Conservation (phyloP, 1,139 yeast species). For the Saccharomyces uvarum region DNA sequence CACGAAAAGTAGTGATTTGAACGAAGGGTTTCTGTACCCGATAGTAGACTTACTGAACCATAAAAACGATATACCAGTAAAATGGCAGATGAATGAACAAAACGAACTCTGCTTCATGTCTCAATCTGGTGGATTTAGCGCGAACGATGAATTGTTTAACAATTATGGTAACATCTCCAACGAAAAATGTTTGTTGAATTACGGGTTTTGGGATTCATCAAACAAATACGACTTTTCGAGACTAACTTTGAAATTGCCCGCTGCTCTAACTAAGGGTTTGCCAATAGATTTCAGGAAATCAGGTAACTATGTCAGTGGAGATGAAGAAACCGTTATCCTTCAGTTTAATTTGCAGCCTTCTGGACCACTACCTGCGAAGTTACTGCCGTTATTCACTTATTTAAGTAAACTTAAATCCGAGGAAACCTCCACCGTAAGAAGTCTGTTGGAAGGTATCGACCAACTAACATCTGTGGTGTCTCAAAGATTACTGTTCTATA, state of each 20-base stretch:
- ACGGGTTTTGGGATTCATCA: slow-evolving; percentile 60
- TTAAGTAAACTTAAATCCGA: slow-evolving; percentile 28
- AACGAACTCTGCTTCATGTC: neutral
- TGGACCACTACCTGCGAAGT: slow-evolving; percentile 23
- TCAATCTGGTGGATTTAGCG: neutral
- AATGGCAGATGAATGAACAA: slow-evolving; percentile 41
- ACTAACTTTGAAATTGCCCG: slow-evolving; percentile 45
- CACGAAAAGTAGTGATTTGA: slow-evolving; percentile 30
- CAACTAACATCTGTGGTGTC: slow-evolving; percentile 48
- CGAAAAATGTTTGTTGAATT: slow-evolving; percentile 52
- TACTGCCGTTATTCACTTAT: slow-evolving; percentile 30
- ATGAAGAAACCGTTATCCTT: neutral
- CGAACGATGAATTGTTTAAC: slow-evolving; percentile 50
- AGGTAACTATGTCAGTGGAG: neutral
- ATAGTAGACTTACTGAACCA: slow-evolving; percentile 75
- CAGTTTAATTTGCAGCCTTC: neutral
- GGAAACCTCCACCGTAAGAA: slow-evolving; percentile 24
- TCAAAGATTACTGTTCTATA: slow-evolving; percentile 35
- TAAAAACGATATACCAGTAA: slow-evolving; percentile 50
- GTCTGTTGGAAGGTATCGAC: slow-evolving; percentile 33
- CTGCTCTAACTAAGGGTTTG: slow-evolving; percentile 18
- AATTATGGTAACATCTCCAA: slow-evolving; percentile 85
- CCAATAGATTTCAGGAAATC: slow-evolving; percentile 19
- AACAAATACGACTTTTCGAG: slow-evolving; percentile 53
- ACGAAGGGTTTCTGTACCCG: slow-evolving; percentile 68